Evolutionary conservation across 352 stramenopile genomes (phyloP).

Genomic region (Phytophthora vignae): DNA sequence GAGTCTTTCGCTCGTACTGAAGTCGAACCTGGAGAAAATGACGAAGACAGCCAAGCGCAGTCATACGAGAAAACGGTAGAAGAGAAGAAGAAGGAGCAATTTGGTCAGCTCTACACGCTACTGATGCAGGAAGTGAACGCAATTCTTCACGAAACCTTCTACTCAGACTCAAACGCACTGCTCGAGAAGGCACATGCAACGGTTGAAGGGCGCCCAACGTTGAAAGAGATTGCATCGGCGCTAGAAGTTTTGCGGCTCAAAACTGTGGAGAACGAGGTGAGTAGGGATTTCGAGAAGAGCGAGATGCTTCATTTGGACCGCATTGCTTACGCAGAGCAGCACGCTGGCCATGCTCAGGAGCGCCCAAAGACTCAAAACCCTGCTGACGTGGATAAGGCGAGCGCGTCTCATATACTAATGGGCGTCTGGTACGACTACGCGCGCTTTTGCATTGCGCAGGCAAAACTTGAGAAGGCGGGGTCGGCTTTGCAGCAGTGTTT

Average conservation of each 20-base stretch:
- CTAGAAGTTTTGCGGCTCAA: constrained; percentile 57
- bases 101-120: constrained; percentile 70
- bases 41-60: constrained; percentile 14
- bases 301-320: constrained; percentile 72
- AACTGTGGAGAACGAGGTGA: constrained; percentile 78
- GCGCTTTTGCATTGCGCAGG: constrained; percentile 56
- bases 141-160: constrained; percentile 71
- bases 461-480: constrained; percentile 64
- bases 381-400: constrained; percentile 10
- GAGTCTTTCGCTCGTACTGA: constrained; percentile 54
- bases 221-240: constrained; percentile 31
- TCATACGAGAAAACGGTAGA: constrained; percentile 17
- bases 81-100: constrained; percentile 65
- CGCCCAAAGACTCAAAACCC: constrained; percentile 13
- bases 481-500: constrained; percentile 68
- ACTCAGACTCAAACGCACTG: constrained; percentile 37
- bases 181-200: constrained; percentile 44
- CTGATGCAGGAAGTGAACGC: constrained; percentile 84
- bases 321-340: constrained; percentile 63
- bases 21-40: constrained; percentile 24
- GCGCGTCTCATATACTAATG: constrained; percentile 28
- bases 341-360: constrained; percentile 23
- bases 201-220: constrained; percentile 29
- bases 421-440: constrained; percentile 75
- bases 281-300: constrained; percentile 67